Base-by-base conservation (phyloP, 768 basidiomycete species). In the Amanita inopinata region DNA sequence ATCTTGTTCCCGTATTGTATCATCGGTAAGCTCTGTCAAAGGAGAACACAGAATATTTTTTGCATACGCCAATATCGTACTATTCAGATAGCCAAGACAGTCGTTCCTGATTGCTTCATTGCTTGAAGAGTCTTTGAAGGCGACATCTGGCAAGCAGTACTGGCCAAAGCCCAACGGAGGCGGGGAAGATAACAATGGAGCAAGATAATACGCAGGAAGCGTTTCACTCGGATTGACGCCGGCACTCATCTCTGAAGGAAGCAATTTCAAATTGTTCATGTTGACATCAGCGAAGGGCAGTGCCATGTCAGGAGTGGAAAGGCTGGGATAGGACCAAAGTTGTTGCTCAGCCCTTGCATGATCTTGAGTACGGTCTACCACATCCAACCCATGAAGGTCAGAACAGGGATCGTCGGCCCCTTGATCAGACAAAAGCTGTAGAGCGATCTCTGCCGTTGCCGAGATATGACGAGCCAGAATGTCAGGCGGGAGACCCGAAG, bases 381-480 rank as follows among this genome's bases (percentile, higher is more conserved):
- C 3, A 15, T 35, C 14, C 14, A 9, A 9, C 18, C 40, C n/a
- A n/a, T n/a, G n/a, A n/a, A n/a, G n/a, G n/a, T n/a, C n/a, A 24
- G 23, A 15, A 12, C 25, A 35, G 6, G 23, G 24, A 34, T 17
- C 23, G 8, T 31, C 14, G 10, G 30, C 33, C 19, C 27, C 33
- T 25, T 10, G 15, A 20, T 27, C 27, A 8, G 33, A 43, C 22
- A 43, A 8, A 35, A 34, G 33, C 12, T 43, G 51, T 9, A 51
- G 34, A 15, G 34, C 36, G 15, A 52, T 46, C 17, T 40, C 45
- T 14, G 46, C 61, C 6, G 61, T 58, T 15, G 59, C 57, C 8
- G 65, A 60, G 11, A 66, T 53, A n/a, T 62, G 61, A 15, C 56
- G 54, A 18, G 59, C 60, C 33, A 66, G 54, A 23, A 58, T 51